Evolutionary conservation across 1,284 basidiomycete genomes (phyloP).

Genomic region (Stygiomarasmius scandens): DNA sequence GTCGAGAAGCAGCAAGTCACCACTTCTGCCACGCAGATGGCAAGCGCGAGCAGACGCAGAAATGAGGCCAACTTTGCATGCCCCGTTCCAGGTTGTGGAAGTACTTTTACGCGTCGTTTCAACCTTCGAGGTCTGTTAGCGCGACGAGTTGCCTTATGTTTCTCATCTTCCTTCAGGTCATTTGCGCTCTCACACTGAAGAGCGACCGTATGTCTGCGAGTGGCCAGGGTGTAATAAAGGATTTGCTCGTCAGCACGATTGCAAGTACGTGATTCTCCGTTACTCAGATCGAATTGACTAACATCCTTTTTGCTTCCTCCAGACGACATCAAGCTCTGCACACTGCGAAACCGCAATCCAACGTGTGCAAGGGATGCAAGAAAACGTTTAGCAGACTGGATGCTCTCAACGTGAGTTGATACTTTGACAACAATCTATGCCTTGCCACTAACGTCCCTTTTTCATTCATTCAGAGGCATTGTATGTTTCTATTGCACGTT

Average conservation of each 20-base stretch:
- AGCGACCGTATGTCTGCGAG: conserved; percentile 90
- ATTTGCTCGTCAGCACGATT: conserved; percentile 94
- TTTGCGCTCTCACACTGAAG: conserved; percentile 94
- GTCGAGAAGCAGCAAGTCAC: conserved; percentile 94
- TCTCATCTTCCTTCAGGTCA: conserved; percentile 65
- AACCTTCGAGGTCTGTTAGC: conserved; percentile 70
- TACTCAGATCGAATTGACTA: conserved; percentile 11
- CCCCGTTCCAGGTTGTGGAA: conserved; percentile 93
- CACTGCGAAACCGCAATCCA: conserved; percentile 79
- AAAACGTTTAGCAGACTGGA: conserved; percentile 94
- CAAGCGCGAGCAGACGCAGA: conserved; percentile 84
- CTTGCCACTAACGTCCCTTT: conserved; percentile 20
- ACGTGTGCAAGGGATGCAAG: conserved; percentile 89
- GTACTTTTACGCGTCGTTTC: conserved; percentile 90
- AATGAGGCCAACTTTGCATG: conserved; percentile 92
- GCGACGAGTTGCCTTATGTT: conserved; percentile 13
- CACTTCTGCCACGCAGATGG: conserved; percentile 91
- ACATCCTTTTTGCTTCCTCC: conserved; percentile 3
- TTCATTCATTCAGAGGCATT: conserved; percentile 42
- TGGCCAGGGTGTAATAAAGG: conserved; percentile 94
- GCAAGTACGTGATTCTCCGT: conserved; percentile 69
- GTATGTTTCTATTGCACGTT: conserved; percentile 33
- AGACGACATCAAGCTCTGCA: conserved; percentile 89
- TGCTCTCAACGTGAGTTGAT: conserved; percentile 82
- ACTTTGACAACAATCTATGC: conserved; percentile 14